Conservation (phyloP, 495 filamentous ascomycete species). For the Penicillium antarcticum region DNA sequence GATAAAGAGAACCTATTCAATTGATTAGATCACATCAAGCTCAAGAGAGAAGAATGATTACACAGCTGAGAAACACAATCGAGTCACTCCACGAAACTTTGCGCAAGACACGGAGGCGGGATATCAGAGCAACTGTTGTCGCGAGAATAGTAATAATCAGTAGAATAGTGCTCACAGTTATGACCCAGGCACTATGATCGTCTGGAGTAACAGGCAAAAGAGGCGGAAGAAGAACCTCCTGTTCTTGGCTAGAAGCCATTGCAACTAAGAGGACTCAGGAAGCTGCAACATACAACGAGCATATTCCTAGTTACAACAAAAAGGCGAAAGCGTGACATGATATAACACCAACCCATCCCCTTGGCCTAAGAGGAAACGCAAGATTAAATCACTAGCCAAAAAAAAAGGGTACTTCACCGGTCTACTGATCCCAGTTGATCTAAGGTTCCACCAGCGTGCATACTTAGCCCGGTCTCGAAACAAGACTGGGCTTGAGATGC, state of each 20-base stretch:
- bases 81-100: slow-evolving; percentile 4
- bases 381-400: neutral
- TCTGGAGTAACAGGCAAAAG: slow-evolving; percentile 5
- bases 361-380: neutral
- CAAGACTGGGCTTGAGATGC: neutral
- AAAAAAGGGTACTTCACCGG: neutral
- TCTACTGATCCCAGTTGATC: neutral
- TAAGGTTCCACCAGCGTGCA: neutral
- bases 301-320: neutral
- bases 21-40: neutral
- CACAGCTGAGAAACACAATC: slow-evolving; percentile 1
- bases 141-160: slow-evolving; percentile 6
- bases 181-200: slow-evolving; percentile 12
- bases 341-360: neutral
- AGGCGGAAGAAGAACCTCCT: neutral
- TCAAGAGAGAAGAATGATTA: neutral
- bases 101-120: slow-evolving; percentile 2
- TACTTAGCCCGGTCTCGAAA: neutral
- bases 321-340: neutral
- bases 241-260: neutral
- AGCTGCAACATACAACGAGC: neutral
- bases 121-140: slow-evolving; percentile 4
- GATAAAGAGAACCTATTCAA: neutral
- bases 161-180: slow-evolving; percentile 11
- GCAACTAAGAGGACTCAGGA: neutral